Evolutionary conservation across 2,329 filamentous ascomycete species (phyloP).

Genomic region (Diaporthe sp.): DNA sequence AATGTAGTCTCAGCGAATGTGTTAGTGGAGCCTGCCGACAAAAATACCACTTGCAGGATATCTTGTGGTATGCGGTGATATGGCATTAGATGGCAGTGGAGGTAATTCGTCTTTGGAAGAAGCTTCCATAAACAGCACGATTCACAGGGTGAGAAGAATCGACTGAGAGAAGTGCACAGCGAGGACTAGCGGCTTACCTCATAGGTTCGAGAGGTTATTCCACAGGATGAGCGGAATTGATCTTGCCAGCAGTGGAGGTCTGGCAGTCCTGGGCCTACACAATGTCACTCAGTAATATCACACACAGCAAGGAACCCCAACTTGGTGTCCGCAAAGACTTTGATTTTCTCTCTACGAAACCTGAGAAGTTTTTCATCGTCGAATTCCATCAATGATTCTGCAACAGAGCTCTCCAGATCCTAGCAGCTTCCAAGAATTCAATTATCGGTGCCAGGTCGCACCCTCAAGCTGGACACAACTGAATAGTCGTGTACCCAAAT

Average conservation of each 20-base stretch:
- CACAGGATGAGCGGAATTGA: not conserved
- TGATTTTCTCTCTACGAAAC: not conserved
- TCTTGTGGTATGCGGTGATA: not conserved
- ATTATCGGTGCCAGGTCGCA: not conserved
- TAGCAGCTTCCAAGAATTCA: not conserved
- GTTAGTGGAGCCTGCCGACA: no score
- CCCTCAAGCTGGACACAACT: not conserved
- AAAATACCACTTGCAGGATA: not conserved
- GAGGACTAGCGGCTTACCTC: not conserved
- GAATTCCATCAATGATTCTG: not conserved
- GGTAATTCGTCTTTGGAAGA: not conserved
- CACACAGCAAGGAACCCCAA: not conserved
- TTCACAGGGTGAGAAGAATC: not conserved
- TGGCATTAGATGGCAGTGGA: not conserved
- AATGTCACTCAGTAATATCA: not conserved
- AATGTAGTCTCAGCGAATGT: not conserved
- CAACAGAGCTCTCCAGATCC: constrained; percentile 18
- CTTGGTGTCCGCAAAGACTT: constrained; percentile 1
- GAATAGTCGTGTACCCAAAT: not conserved
- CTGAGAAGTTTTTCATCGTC: not conserved
- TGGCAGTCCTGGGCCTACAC: not conserved
- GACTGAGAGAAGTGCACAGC: no score
- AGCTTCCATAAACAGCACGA: not conserved
- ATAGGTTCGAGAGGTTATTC: not conserved
- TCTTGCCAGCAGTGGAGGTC: not conserved